phyloP scores from a whole-genome alignment of 306 rosid genomes.

The Acacia confusa region DNA sequence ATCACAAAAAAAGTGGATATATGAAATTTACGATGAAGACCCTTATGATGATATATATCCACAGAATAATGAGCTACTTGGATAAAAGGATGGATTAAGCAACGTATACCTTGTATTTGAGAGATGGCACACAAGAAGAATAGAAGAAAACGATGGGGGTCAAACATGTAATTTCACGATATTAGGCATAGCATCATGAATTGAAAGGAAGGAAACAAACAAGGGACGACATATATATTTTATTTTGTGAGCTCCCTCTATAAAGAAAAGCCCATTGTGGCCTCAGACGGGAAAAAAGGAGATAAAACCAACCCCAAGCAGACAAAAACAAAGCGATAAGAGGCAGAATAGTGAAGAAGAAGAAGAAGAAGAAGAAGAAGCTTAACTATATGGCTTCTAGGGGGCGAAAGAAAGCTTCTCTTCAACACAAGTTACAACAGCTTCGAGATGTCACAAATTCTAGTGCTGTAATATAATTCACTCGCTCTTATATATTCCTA shows the following conservation, averaged over 20 bases:
- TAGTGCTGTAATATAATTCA: constrained; percentile 52
- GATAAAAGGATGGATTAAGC: not conserved
- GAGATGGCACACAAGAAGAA: not conserved
- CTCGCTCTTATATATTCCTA: not conserved
- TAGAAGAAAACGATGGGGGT: constrained; percentile 24
- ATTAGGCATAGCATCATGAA: constrained; percentile 24
- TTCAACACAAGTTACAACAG: constrained; percentile 44
- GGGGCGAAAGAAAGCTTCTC: constrained; percentile 48
- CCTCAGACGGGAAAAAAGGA: constrained; percentile 3
- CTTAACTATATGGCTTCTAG: constrained; percentile 48
- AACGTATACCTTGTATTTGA: not conserved
- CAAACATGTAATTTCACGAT: constrained; percentile 35
- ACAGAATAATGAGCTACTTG: not conserved
- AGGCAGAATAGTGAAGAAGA: constrained; percentile 25
- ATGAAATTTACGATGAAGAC: not conserved
- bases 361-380: constrained; percentile 19
- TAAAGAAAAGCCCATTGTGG: constrained; percentile 23
- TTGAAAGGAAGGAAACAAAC: constrained; percentile 39
- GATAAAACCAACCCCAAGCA: constrained; percentile 10
- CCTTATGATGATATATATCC: not conserved
- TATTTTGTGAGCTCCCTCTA: constrained; percentile 27
- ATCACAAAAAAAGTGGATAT: not conserved
- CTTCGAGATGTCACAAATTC: constrained; percentile 74
- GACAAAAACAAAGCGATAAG: constrained; percentile 19
- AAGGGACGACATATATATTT: constrained; percentile 22